Evolutionary conservation across 345 rosid genomes (phyloP).

Genomic region (Eucalyptus globulus): DNA sequence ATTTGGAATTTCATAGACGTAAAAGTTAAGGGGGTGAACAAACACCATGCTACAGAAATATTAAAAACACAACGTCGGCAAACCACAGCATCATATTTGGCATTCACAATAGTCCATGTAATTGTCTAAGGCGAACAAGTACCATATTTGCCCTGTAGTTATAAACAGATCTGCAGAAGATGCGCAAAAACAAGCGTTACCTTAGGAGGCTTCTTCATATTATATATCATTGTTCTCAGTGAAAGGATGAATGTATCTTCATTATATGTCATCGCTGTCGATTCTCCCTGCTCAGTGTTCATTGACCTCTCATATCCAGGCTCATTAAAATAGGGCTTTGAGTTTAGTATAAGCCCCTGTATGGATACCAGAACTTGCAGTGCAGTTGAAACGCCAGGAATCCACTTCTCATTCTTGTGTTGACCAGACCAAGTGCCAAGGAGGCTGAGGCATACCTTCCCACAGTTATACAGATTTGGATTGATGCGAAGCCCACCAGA

Average conservation of each 20-base stretch:
- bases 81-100: background rate
- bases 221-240: conserved; percentile 59
- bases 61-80: background rate
- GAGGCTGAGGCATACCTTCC: conserved; percentile 92
- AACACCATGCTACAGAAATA: background rate
- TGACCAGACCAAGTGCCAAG: conserved; percentile 84
- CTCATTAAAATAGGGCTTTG: conserved; percentile 82
- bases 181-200: conserved; percentile 8
- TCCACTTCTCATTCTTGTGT: conserved; percentile 67
- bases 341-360: conserved; percentile 83
- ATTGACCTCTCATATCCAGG: conserved; percentile 45
- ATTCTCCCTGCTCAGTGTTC: conserved; percentile 45
- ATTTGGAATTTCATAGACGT: background rate
- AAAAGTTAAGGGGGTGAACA: background rate
- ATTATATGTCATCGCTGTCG: conserved; percentile 36
- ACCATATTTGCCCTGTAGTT: background rate
- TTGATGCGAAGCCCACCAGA: conserved; percentile 81
- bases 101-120: background rate
- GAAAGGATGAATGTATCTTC: conserved; percentile 54
- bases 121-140: background rate
- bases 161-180: background rate
- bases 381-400: conserved; percentile 63
- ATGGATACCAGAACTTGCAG: conserved; percentile 91
- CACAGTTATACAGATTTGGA: conserved; percentile 64
- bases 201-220: conserved; percentile 79